Conservation (phyloP, 768 basidiomycete species). For the Lactarius indigo region DNA sequence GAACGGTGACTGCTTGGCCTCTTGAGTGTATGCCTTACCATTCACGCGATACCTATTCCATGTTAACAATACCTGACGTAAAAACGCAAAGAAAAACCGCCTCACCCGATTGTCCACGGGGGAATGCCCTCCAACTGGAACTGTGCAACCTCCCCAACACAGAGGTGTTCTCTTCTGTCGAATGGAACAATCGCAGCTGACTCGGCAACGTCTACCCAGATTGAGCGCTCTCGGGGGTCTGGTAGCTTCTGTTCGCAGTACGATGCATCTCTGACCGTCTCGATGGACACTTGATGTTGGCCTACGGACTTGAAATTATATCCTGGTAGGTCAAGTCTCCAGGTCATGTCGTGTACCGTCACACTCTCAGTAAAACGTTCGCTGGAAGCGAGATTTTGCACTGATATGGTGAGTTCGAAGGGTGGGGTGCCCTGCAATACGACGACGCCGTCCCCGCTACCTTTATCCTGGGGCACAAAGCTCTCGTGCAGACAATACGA, state of each 20-base stretch:
- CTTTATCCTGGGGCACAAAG: conserved; percentile 51
- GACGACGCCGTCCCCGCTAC: conserved; percentile 57
- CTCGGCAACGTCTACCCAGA: conserved; percentile 94
- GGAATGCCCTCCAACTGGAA: conserved; percentile 94
- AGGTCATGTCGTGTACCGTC: conserved; percentile 44
- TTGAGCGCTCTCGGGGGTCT: conserved; percentile 54
- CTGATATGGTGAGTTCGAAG: conserved; percentile 72
- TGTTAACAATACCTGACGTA: conserved; percentile 12
- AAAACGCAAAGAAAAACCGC: background rate
- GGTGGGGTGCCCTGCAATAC: conserved; percentile 81
- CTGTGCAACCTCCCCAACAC: conserved; percentile 84
- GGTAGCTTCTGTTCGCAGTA: conserved; percentile 73
- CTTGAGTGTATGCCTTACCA: conserved; percentile 66
- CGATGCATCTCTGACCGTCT: conserved; percentile 74
- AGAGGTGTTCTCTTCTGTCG: conserved; percentile 73
- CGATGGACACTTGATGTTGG: conserved; percentile 74
- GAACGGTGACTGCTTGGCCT: conserved; percentile 78
- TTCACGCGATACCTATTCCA: conserved; percentile 73
- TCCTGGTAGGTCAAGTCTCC: conserved; percentile 69
- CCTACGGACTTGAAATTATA: conserved; percentile 79
- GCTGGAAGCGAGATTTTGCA: conserved; percentile 72
- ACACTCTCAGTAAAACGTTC: conserved; percentile 57
- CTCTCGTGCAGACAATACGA: conserved; percentile 74
- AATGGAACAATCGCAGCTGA: conserved; percentile 89
- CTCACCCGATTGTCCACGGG: conserved; percentile 86